These are phyloP conservation scores for Malus fusca DNA, from an alignment of 306 rosid genomes.

Conservation along the genomic window DNA sequence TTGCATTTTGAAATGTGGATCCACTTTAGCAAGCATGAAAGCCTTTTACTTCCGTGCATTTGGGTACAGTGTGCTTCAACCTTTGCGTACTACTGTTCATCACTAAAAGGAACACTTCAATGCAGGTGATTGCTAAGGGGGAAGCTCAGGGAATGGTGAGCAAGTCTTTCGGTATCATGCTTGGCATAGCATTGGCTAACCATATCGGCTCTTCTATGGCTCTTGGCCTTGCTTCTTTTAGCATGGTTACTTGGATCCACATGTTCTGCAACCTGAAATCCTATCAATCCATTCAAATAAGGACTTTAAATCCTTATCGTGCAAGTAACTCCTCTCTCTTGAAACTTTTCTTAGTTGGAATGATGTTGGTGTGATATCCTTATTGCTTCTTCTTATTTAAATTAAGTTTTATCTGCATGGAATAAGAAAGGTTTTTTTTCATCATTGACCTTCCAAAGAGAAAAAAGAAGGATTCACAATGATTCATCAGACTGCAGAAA, in stretches of 20 bases:
- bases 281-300: slow-evolving; percentile 73
- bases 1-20: neutral
- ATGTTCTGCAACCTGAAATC: slow-evolving; percentile 97
- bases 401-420: neutral
- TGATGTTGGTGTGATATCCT: neutral
- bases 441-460: neutral
- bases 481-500: neutral
- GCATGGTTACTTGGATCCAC: slow-evolving; percentile 77
- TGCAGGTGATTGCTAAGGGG: slow-evolving; percentile 95
- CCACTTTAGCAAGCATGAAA: slow-evolving; percentile 7
- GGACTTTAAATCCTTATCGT: slow-evolving; percentile 92
- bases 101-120: slow-evolving; percentile 14
- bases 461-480: neutral
- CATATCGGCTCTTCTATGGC: slow-evolving; percentile 66
- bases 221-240: slow-evolving; percentile 65
- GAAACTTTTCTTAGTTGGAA: neutral
- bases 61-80: neutral
- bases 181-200: slow-evolving; percentile 84
- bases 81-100: neutral
- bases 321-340: slow-evolving; percentile 56
- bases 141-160: slow-evolving; percentile 99
- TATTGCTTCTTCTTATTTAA: neutral
- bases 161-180: slow-evolving; percentile 71
- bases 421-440: neutral
- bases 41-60: slow-evolving; percentile 7